Evolutionary conservation across 1,139 yeast genomes (phyloP).

Genomic region (Kodamaea alishanica): DNA sequence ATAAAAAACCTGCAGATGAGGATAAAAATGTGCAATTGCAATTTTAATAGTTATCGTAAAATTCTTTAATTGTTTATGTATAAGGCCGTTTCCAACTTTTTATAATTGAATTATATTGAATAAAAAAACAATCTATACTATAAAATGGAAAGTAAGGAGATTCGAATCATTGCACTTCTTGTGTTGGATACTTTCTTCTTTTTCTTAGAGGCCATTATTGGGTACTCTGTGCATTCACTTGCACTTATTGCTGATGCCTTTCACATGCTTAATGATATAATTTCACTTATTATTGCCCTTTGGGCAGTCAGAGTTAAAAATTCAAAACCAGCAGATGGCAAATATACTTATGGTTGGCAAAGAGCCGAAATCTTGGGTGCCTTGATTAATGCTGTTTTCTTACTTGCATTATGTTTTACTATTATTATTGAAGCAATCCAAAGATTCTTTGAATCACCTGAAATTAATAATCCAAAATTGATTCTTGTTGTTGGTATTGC

Average conservation of each 20-base stretch:
- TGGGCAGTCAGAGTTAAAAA: slow-evolving; percentile 96
- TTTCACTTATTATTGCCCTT: slow-evolving; percentile 82
- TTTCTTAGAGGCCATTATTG: slow-evolving; percentile 77
- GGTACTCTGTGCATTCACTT: slow-evolving; percentile 85
- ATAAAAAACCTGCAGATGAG: too few species aligned
- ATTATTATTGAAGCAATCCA: slow-evolving; percentile 91
- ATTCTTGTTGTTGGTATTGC: slow-evolving; percentile 78
- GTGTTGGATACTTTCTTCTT: slow-evolving; percentile 79
- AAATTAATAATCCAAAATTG: slow-evolving; percentile 72
- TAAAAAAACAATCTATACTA: too few species aligned
- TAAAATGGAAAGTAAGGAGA: slow-evolving; percentile 54
- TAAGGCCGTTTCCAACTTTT: neutral
- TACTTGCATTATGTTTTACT: slow-evolving; percentile 87
- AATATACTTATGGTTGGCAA: slow-evolving; percentile 94
- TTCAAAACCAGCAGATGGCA: slow-evolving; percentile 76
- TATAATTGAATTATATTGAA: neutral
- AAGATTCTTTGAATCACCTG: slow-evolving; percentile 78
- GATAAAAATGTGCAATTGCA: too few species aligned
- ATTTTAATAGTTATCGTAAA: too few species aligned
- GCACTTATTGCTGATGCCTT: slow-evolving; percentile 95
- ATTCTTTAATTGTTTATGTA: too few species aligned
- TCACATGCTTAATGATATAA: slow-evolving; percentile 95
- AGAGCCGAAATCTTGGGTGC: slow-evolving; percentile 96
- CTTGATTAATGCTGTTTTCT: slow-evolving; percentile 84
- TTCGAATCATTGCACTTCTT: slow-evolving; percentile 69